Conservation (phyloP, 805 yeast species). For the Tetrapisispora namnaoensis region DNA sequence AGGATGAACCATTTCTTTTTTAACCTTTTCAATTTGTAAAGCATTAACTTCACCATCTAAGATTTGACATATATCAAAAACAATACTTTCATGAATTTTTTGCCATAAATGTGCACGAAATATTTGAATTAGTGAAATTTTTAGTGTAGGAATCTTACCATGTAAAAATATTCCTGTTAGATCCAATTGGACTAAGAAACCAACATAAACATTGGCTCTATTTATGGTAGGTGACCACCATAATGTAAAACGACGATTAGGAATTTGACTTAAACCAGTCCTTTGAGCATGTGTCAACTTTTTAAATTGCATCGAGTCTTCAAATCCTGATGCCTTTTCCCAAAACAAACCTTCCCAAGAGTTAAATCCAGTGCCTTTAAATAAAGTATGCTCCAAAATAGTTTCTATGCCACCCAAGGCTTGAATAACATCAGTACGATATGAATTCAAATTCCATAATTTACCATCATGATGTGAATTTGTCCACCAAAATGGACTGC, state of each 20-base stretch:
- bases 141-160: slow-evolving; percentile 95
- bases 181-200: slow-evolving; percentile 91
- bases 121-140: slow-evolving; percentile 89
- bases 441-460: slow-evolving; percentile 86
- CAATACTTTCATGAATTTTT: slow-evolving; percentile 92
- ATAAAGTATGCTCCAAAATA: slow-evolving; percentile 85
- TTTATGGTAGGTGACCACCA: slow-evolving; percentile 99
- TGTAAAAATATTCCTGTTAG: slow-evolving; percentile 93
- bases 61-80: slow-evolving; percentile 87
- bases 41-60: slow-evolving; percentile 79
- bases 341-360: slow-evolving; percentile 98
- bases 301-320: slow-evolving; percentile 88
- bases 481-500: slow-evolving; percentile 96
- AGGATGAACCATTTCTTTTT: slow-evolving; percentile 90
- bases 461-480: slow-evolving; percentile 89
- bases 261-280: slow-evolving; percentile 93
- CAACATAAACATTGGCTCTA: slow-evolving; percentile 95
- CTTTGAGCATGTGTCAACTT: slow-evolving; percentile 96
- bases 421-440: slow-evolving; percentile 91
- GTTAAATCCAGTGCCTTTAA: slow-evolving; percentile 94
- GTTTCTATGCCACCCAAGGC: slow-evolving; percentile 97
- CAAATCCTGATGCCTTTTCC: slow-evolving; percentile 97
- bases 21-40: slow-evolving; percentile 73
- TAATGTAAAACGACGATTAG: slow-evolving; percentile 89
- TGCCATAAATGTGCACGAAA: slow-evolving; percentile 99